Evolutionary conservation across 352 stramenopile species (phyloP), one percentile per base, ranked within the genome.

Genomic region (Phytophthora pseudosyringae): DNA sequence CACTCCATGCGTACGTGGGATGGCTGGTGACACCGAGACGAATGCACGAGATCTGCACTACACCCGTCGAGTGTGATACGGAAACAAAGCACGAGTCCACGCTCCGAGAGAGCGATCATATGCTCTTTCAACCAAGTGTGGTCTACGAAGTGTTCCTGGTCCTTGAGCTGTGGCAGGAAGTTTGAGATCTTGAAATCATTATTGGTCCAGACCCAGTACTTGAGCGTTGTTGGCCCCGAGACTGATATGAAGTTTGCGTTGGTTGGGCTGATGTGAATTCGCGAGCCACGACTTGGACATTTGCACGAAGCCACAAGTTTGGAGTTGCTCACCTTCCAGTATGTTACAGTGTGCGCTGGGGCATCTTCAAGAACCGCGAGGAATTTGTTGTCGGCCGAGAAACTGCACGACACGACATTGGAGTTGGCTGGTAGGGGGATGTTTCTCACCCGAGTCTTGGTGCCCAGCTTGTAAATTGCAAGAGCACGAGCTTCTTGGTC

Each of bases 131-230:
- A 52, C 84, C 86, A 94, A 3, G 89, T 71, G 38, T 94, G 86
- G 53, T 94, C 86, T 3, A 90, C 83, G 51, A 92, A 93, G 65
- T 93, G 84, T 38, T 93, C 83, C 36, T 93, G 84, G n/a, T 94
- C 86, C 2, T 85, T 78, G 7, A 86, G 69, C 35, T 83, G 82
- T 8, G 84, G 84, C 0, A 93, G 31, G n/a, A 93, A 88, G 46
- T 90, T 92, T 21, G 78, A 75, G 45, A 90, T 93, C 39, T 86
- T 88, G 54, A 93, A 90, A 39, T 92, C 84, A 40, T 78, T 88
- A 25, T 88, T 90, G 2, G 78, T 89, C 75, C 87, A 89, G 9
- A 89, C 58, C 84, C 84, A 94, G 50, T 86, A 89, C 39, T 91
- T 92, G 6, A 94, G 68, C 4, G 90, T 82, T 61, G 83, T 90